Evolutionary conservation across 176 grass and related monocot genomes (phyloP).

Genomic region (Cenchrus fungigraminus): DNA sequence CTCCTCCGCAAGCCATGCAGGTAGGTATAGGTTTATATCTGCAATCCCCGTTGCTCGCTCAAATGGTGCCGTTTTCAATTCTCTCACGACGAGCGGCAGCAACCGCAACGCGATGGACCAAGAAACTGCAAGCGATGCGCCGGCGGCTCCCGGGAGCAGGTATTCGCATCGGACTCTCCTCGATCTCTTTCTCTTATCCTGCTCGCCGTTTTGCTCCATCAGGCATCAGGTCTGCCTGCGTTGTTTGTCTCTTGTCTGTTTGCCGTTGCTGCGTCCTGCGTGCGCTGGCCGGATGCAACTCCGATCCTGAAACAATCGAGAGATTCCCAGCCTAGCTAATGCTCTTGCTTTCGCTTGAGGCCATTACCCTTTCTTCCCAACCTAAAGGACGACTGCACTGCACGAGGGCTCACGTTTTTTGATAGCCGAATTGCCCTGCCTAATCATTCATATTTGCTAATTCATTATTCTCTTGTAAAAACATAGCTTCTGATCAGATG

Average conservation of each 20-base stretch:
- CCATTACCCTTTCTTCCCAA: too few species aligned
- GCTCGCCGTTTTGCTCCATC: not conserved
- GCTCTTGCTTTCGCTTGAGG: not conserved
- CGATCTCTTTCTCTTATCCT: not conserved
- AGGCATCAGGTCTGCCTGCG: too few species aligned
- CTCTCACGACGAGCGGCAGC: not conserved
- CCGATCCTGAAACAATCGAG: not conserved
- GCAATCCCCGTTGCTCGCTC: not conserved
- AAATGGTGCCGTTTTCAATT: not conserved
- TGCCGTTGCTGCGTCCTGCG: not conserved
- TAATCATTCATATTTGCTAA: too few species aligned
- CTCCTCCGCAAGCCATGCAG: not conserved
- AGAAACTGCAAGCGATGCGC: not conserved
- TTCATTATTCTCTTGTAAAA: too few species aligned
- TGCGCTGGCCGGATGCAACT: not conserved
- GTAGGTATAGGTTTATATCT: not conserved
- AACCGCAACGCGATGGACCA: not conserved
- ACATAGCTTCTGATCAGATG: too few species aligned
- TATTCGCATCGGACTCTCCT: not conserved
- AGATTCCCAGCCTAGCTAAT: not conserved
- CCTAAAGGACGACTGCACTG: too few species aligned
- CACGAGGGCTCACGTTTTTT: too few species aligned
- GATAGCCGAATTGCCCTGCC: too few species aligned
- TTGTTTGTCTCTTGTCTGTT: not conserved
- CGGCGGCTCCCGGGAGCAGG: not conserved